phyloP scores from a whole-genome alignment of 345 rosid genomes.

The Lumnitzera racemosa region DNA sequence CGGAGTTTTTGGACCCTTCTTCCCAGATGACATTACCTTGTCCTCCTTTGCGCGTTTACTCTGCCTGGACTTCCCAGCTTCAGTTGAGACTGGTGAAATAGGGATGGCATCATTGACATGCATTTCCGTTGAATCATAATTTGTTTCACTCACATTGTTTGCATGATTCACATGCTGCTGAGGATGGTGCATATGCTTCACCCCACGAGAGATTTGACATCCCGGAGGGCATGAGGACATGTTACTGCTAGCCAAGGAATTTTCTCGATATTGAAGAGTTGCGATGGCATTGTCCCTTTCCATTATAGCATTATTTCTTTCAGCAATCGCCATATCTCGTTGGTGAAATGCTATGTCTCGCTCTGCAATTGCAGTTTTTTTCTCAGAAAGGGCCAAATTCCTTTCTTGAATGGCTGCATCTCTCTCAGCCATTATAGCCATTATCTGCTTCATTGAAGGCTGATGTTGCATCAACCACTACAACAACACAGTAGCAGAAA shows the following conservation, averaged over 20 bases:
- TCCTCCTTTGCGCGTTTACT: conserved; percentile 67
- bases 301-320: conserved; percentile 76
- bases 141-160: conserved; percentile 46
- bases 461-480: conserved; percentile 96
- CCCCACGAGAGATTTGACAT: conserved; percentile 76
- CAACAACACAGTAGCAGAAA: conserved; percentile 11
- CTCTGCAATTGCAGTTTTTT: conserved; percentile 85
- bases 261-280: conserved; percentile 80
- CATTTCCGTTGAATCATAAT: conserved; percentile 53
- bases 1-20: conserved; percentile 54
- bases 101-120: conserved; percentile 40
- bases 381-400: conserved; percentile 84
- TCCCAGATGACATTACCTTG: conserved; percentile 38
- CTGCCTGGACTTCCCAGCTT: conserved; percentile 52
- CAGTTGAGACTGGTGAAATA: conserved; percentile 40
- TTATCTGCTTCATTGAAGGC: conserved; percentile 99
- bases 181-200: conserved; percentile 74
- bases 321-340: conserved; percentile 89
- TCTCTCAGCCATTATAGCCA: conserved; percentile 92
- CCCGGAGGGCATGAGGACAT: conserved; percentile 63
- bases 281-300: conserved; percentile 88
- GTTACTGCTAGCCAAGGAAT: conserved; percentile 45
- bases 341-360: conserved; percentile 90
- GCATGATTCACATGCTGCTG: conserved; percentile 60
- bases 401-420: conserved; percentile 94